A percentile compares a stretch with the other conserved stretches of the same genome.
These are phyloP conservation scores for Aspergillus quadricinctus DNA, from an alignment of 2,329 filamentous ascomycete species.

Conservation along the genomic window DNA sequence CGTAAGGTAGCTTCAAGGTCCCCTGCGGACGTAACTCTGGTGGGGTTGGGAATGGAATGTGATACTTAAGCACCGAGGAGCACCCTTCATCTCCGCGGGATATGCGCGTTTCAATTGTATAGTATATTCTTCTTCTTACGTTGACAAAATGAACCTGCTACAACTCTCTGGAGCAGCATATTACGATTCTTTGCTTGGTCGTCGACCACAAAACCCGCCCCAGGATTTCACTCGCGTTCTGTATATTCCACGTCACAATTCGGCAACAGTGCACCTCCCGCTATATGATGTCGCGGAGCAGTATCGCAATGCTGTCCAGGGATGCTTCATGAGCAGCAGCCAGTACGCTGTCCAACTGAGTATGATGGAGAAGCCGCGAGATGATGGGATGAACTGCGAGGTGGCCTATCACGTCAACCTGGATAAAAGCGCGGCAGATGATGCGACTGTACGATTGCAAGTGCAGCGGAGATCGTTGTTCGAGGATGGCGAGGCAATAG, in stretches of 20 bases:
- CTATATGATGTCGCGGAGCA: constrained; percentile 1
- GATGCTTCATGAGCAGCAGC: constrained; percentile 1
- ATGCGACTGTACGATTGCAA: background rate
- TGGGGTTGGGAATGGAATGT: background rate
- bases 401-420: constrained; percentile 6
- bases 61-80: background rate
- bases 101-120: background rate
- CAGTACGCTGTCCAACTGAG: constrained; percentile 3
- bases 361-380: constrained; percentile 4
- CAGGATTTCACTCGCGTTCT: constrained; percentile 3
- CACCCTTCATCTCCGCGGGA: background rate
- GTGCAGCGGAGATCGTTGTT: constrained; percentile 2
- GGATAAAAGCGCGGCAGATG: background rate
- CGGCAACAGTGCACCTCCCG: constrained; percentile 2
- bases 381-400: background rate
- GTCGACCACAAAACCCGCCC: background rate
- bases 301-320: background rate
- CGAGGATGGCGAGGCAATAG: background rate
- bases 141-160: background rate
- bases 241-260: constrained; percentile 7
- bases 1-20: background rate
- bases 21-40: background rate
- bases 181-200: background rate
- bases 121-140: background rate
- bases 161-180: background rate